A percentile compares a stretch with the other conserved stretches of the same genome.
These are phyloP conservation scores for Fusarium verrucosum DNA, from an alignment of 2,329 filamentous ascomycete genomes.

Conservation along the genomic window DNA sequence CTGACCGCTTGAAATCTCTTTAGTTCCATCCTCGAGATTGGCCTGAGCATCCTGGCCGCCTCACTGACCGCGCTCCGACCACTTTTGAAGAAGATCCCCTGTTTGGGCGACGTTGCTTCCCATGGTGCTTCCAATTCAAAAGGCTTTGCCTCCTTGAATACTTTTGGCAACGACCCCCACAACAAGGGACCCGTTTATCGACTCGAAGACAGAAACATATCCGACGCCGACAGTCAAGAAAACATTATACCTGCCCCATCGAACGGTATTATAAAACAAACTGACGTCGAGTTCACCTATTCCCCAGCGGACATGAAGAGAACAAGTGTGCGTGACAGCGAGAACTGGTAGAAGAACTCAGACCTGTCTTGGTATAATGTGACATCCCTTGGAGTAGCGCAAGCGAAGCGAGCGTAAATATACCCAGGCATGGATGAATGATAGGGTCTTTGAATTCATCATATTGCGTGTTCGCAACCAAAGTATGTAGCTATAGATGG, in stretches of 20 bases:
- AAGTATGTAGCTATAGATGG: too few relatives aligned
- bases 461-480: too few relatives aligned
- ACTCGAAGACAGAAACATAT: conserved; percentile 3
- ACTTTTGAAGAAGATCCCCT: conserved; percentile 7
- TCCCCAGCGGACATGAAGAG: background rate
- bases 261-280: background rate
- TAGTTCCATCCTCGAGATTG: background rate
- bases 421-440: too few relatives aligned
- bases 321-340: too few relatives aligned
- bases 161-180: background rate
- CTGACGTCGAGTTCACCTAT: background rate
- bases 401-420: too few relatives aligned
- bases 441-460: too few relatives aligned
- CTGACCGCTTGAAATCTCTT: background rate
- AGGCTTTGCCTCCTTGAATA: background rate
- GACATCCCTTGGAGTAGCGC: too few relatives aligned
- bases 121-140: background rate
- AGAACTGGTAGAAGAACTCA: too few relatives aligned
- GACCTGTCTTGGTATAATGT: too few relatives aligned
- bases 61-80: conserved; percentile 10
- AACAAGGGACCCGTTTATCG: background rate
- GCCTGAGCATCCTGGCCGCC: background rate
- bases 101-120: background rate
- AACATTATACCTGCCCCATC: conserved; percentile 1
- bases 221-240: conserved; percentile 7